Conservation (phyloP, 2,329 filamentous ascomycete genomes). For the Delphinella strobiligena region DNA sequence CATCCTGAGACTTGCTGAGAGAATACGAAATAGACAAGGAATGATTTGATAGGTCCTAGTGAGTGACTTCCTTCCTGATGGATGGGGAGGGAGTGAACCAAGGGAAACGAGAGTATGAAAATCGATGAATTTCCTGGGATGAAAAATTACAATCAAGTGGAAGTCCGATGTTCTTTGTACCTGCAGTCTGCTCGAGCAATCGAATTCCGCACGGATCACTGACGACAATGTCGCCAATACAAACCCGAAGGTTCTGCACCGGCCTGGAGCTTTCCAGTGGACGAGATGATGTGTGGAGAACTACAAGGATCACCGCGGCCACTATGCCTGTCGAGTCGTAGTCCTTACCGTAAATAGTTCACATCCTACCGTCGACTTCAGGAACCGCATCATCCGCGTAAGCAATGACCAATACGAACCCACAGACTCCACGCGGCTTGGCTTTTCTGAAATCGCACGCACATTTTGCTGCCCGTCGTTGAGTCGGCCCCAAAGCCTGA, state of each 20-base stretch:
- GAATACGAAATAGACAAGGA: conserved; percentile 1
- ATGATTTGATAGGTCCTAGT: background rate
- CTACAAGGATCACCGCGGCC: background rate
- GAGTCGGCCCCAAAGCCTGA: no score
- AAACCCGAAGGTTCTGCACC: no score
- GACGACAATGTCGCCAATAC: background rate
- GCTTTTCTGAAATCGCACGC: no score
- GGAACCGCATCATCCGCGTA: background rate
- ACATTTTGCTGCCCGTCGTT: no score
- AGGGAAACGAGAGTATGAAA: background rate
- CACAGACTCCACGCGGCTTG: background rate
- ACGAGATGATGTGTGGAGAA: background rate
- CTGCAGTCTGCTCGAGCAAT: background rate
- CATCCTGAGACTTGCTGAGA: conserved; percentile 5
- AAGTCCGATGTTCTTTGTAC: conserved; percentile 7
- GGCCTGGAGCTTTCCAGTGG: background rate
- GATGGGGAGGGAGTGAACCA: background rate
- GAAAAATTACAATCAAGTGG: background rate
- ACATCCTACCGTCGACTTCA: background rate
- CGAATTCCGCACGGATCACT: background rate
- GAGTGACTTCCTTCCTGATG: background rate
- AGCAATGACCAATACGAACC: background rate
- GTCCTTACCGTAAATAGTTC: background rate
- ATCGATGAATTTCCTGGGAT: background rate
- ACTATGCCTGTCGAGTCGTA: background rate